A percentile compares a stretch with the other conserved stretches of the same genome.
phyloP scores from a whole-genome alignment of 2,329 filamentous ascomycete genomes.

The Colletotrichum caudatum region DNA sequence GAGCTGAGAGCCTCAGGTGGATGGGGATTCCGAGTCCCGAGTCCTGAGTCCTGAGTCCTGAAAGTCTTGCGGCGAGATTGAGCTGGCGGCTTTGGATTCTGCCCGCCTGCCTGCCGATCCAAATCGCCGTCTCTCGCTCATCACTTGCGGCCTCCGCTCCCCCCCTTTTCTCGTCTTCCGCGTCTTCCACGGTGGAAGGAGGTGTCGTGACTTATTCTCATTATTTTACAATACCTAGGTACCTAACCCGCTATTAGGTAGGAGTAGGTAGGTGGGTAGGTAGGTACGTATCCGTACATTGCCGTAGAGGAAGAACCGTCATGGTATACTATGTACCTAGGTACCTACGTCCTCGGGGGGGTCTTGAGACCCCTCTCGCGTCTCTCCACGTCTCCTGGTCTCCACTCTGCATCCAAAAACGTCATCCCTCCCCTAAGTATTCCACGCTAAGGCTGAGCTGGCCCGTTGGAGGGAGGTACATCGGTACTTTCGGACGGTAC shows the following conservation, averaged over 20 bases:
- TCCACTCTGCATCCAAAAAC: slow-evolving; percentile 26
- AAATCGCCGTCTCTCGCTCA: slow-evolving; percentile 17
- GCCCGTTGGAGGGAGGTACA: background rate
- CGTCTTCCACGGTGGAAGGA: background rate
- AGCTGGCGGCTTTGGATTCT: slow-evolving; percentile 1
- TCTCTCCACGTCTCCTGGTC: slow-evolving; percentile 11
- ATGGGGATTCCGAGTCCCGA: background rate
- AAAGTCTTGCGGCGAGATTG: slow-evolving; percentile 3
- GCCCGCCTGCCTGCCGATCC: slow-evolving; percentile 30
- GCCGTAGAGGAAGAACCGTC: no score
- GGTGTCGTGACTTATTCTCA: background rate
- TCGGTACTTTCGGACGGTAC: background rate
- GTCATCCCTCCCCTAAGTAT: slow-evolving; percentile 34
- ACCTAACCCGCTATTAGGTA: no score
- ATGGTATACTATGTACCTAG: no score
- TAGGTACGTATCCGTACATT: no score
- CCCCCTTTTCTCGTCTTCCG: background rate
- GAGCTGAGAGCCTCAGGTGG: slow-evolving; percentile 2
- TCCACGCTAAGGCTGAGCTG: slow-evolving; percentile 25
- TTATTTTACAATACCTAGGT: background rate
- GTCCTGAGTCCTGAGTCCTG: background rate
- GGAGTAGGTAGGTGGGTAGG: no score
- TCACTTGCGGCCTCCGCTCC: background rate
- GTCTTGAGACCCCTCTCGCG: background rate
- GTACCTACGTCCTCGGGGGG: background rate